Conservation (phyloP, 78 protist genomes). For the Dictyostelium firmibasis region DNA sequence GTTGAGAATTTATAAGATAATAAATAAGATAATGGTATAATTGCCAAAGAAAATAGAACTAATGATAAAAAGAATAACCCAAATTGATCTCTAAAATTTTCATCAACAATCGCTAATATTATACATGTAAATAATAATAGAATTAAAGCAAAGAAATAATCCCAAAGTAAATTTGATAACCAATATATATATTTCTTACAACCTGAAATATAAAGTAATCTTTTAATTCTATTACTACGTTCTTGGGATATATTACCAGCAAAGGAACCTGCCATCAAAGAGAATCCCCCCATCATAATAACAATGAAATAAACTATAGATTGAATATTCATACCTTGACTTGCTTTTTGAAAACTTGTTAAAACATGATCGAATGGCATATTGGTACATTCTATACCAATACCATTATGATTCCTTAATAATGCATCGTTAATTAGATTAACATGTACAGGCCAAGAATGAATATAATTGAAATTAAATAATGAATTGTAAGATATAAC, state of each 20-base stretch:
- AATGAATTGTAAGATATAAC: background rate
- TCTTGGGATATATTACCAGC: slow-evolving; percentile 48
- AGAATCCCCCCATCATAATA: slow-evolving; percentile 30
- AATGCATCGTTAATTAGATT: slow-evolving; percentile 33
- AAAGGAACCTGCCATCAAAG: slow-evolving; percentile 70
- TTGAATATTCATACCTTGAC: background rate
- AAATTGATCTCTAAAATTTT: slow-evolving; percentile 15
- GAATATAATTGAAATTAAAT: slow-evolving; percentile 11
- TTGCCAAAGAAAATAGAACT: background rate
- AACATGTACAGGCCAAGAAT: slow-evolving; percentile 24
- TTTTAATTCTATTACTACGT: slow-evolving; percentile 15
- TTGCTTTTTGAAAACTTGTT: background rate
- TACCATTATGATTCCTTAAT: background rate
- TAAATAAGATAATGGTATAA: slow-evolving; percentile 46
- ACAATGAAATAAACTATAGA: slow-evolving; percentile 47
- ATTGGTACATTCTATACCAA: background rate
- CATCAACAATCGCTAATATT: background rate
- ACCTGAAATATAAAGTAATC: slow-evolving; percentile 49
- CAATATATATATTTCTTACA: slow-evolving; percentile 54
- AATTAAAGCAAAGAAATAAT: slow-evolving; percentile 39
- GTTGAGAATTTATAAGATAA: slow-evolving; percentile 22
- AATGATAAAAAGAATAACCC: slow-evolving; percentile 28
- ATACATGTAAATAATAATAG: background rate
- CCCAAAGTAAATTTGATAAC: slow-evolving; percentile 64
- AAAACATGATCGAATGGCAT: slow-evolving; percentile 45